phyloP scores from a whole-genome alignment of 2,329 filamentous ascomycete genomes.

The Ophiocordyceps camponoti-leonardi region DNA sequence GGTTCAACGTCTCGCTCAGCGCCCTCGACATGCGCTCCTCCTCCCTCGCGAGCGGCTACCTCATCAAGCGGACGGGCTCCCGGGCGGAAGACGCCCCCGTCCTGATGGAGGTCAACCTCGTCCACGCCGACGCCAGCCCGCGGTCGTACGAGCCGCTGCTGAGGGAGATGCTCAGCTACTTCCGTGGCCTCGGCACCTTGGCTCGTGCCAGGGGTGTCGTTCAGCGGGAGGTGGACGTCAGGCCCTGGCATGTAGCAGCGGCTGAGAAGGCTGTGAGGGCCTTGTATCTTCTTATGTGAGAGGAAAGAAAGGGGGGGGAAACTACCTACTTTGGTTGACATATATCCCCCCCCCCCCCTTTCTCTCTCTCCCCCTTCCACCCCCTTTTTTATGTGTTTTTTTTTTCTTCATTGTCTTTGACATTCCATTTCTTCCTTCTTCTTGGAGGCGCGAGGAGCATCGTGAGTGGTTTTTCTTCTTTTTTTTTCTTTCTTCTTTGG shows the following conservation, averaged over 20 bases:
- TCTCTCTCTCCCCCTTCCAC: neutral
- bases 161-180: slow-evolving; percentile 53
- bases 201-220: slow-evolving; percentile 49
- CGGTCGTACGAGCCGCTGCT: slow-evolving; percentile 46
- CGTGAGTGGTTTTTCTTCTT: neutral
- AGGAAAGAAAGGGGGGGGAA: neutral
- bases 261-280: slow-evolving; percentile 52
- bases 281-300: slow-evolving; percentile 46
- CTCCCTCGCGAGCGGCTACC: slow-evolving; percentile 45
- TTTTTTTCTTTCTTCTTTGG: too few relatives aligned
- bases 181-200: slow-evolving; percentile 49
- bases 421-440: neutral
- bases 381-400: neutral
- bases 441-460: neutral
- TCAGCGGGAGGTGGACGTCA: slow-evolving; percentile 39
- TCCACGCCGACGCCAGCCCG: slow-evolving; percentile 34
- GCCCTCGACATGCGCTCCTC: slow-evolving; percentile 37
- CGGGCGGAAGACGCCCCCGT: slow-evolving; percentile 39
- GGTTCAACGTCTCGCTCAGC: slow-evolving; percentile 41
- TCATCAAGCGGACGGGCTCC: slow-evolving; percentile 44
- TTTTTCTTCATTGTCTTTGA: neutral
- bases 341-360: neutral
- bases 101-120: slow-evolving; percentile 45
- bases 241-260: slow-evolving; percentile 63
- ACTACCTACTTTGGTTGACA: too few relatives aligned